Evolutionary conservation across 495 filamentous ascomycete genomes (phyloP).

Genomic region (Penicillium malachiteum): DNA sequence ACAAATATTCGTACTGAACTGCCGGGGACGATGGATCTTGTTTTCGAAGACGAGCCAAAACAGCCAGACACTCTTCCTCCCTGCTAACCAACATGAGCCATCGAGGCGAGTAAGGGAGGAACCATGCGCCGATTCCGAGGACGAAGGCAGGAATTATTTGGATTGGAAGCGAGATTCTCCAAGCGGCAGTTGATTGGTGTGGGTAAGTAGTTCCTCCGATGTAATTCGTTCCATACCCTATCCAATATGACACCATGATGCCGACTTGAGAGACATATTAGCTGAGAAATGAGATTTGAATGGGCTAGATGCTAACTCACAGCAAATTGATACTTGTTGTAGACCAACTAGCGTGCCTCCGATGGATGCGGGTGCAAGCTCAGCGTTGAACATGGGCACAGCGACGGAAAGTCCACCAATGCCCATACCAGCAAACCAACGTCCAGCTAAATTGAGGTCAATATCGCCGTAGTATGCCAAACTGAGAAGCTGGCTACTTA

Average conservation of each 20-base stretch:
- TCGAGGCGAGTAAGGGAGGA: conserved; percentile 70
- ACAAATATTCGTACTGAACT: conserved; percentile 57
- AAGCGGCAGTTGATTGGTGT: conserved; percentile 38
- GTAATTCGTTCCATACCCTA: background rate
- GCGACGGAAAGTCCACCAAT: conserved; percentile 60
- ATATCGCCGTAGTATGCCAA: conserved; percentile 9
- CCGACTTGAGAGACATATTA: conserved; percentile 38
- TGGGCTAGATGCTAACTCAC: too few species aligned
- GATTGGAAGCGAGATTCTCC: conserved; percentile 43
- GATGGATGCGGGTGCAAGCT: conserved; percentile 72
- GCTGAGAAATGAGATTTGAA: too few species aligned
- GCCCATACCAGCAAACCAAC: conserved; percentile 54
- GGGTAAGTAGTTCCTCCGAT: conserved; percentile 37
- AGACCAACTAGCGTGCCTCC: conserved; percentile 69
- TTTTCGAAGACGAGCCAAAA: conserved; percentile 66
- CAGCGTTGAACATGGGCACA: conserved; percentile 58
- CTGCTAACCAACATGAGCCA: conserved; percentile 75
- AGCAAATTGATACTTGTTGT: conserved; percentile 79
- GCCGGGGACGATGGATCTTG: conserved; percentile 56
- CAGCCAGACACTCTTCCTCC: conserved; percentile 68
- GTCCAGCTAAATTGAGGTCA: conserved; percentile 43
- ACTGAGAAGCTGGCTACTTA: too few species aligned
- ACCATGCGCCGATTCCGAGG: conserved; percentile 67
- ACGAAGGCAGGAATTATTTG: conserved; percentile 59
- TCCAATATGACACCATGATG: conserved; percentile 64